phyloP scores from a whole-genome alignment of 2,329 filamentous ascomycete species.

The Nakataea oryzae region DNA sequence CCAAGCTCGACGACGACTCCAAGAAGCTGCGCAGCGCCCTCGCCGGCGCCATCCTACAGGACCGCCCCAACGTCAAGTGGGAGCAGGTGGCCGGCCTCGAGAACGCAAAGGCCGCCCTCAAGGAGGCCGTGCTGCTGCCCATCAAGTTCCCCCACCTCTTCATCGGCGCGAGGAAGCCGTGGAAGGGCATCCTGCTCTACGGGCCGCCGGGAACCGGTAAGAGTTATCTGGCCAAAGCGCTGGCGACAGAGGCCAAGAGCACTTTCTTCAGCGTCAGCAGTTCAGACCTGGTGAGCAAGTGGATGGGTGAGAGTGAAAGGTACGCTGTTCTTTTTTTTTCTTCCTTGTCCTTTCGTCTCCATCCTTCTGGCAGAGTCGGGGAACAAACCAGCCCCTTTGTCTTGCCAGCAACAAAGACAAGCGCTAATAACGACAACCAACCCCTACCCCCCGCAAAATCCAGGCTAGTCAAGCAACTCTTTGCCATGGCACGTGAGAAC shows the following conservation, averaged over 20 bases:
- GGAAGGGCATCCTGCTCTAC: slow-evolving; percentile 96
- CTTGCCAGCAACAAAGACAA: background rate
- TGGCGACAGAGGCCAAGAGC: slow-evolving; percentile 96
- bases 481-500: slow-evolving; percentile 96
- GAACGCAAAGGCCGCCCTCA: slow-evolving; percentile 87
- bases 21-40: slow-evolving; percentile 93
- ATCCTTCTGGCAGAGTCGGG: slow-evolving; percentile 1
- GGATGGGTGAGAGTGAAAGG: slow-evolving; percentile 99
- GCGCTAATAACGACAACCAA: no score
- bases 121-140: slow-evolving; percentile 93
- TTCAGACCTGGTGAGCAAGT: slow-evolving; percentile 95
- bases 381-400: background rate
- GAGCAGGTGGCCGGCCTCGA: slow-evolving; percentile 96
- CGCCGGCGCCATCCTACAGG: slow-evolving; percentile 82
- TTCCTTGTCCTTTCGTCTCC: background rate
- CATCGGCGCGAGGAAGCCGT: slow-evolving; percentile 89
- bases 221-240: slow-evolving; percentile 92
- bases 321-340: slow-evolving; percentile 26
- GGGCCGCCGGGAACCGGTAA: slow-evolving; percentile 96
- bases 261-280: slow-evolving; percentile 98
- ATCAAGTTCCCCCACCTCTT: slow-evolving; percentile 98
- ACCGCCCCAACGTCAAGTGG: slow-evolving; percentile 95
- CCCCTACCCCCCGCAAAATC: background rate
- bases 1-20: slow-evolving; percentile 70
- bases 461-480: slow-evolving; percentile 90